Evolutionary conservation across 2,329 filamentous ascomycete genomes (phyloP), one percentile per base, ranked within the genome.

Genomic region (Aspergillus spinulosporus): DNA sequence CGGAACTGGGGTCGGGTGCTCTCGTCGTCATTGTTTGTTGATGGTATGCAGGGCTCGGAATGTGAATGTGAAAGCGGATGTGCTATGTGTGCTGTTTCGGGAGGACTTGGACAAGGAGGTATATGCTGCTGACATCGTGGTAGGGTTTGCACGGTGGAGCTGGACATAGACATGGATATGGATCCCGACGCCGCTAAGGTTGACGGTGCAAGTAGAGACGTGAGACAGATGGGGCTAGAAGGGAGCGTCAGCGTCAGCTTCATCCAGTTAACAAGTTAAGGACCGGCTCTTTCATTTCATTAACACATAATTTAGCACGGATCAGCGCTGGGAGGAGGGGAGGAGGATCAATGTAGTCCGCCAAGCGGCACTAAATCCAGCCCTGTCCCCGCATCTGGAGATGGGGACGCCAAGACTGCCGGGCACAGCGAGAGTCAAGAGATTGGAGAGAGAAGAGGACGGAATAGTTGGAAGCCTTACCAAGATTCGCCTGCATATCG

Each of bases 141-240:
- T 31, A 5, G 44, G 5, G 29, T 11, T 48, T 55, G 48, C 39
- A 49, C 47, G 48, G 40, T 47, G 40, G 52, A 47, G 52, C 59
- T 34, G 36, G 40, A 29, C 7, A 43, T 44, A 29, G 50, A 66
- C 49, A 42, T 26, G 8, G 34, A 44, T 6, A 39, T 21, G 21
- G 21, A 21, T 21, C 21, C n/a, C 31, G 57, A 40, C n/a, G 65
- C 14, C n/a, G 39, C 7, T 15, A 15, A 15, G 39, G 39, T 12
- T 8, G 39, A 42, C 5, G 57, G 46, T 12, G 66, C 62, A 31
- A 62, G 62, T 12, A 68, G 51, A 44, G 62, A 49, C 5, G 62
- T 68, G 48, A 70, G 68, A 49, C 68, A 71, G 47, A 71, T 68
- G 34, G 67, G 57, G 47, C 68, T 69, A 26, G 44, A 52, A 21